Percentiles rank a stretch among this genome's conserved stretches.
These are phyloP conservation scores for Cercospora sojina DNA, from an alignment of 2,329 filamentous ascomycete species.

Conservation along the genomic window DNA sequence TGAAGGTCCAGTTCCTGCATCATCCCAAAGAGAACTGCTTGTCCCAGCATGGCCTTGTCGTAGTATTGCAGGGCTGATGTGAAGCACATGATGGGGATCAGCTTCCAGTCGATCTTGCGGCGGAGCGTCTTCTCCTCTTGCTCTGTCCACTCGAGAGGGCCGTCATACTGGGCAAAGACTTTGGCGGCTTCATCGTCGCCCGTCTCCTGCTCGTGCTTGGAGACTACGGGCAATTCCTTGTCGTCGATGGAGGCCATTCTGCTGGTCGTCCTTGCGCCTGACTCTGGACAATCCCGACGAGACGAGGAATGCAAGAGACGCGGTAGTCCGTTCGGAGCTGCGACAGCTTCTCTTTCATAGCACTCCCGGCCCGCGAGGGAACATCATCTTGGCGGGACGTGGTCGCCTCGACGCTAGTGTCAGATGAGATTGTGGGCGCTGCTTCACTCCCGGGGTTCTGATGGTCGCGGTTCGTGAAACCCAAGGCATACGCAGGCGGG, in stretches of 20 bases:
- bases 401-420: not conserved
- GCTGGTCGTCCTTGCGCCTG: not conserved
- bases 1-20: slow-evolving; percentile 36
- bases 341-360: not conserved
- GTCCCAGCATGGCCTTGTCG: slow-evolving; percentile 55
- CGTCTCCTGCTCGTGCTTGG: not conserved
- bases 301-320: not conserved
- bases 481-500: not conserved
- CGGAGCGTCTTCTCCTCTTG: slow-evolving; percentile 46
- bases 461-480: not conserved
- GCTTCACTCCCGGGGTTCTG: not conserved
- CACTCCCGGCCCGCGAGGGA: not conserved
- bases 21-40: slow-evolving; percentile 51
- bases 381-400: not conserved
- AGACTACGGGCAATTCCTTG: not conserved
- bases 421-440: not conserved
- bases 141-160: slow-evolving; percentile 41
- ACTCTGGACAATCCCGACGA: not conserved
- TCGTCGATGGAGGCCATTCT: not conserved
- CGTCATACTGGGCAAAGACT: not conserved
- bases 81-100: slow-evolving; percentile 49
- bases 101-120: slow-evolving; percentile 45
- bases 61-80: slow-evolving; percentile 52
- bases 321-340: not conserved
- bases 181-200: not conserved